Evolutionary conservation across 2,329 filamentous ascomycete species (phyloP).

Genomic region (Aspergillus vadensis): DNA sequence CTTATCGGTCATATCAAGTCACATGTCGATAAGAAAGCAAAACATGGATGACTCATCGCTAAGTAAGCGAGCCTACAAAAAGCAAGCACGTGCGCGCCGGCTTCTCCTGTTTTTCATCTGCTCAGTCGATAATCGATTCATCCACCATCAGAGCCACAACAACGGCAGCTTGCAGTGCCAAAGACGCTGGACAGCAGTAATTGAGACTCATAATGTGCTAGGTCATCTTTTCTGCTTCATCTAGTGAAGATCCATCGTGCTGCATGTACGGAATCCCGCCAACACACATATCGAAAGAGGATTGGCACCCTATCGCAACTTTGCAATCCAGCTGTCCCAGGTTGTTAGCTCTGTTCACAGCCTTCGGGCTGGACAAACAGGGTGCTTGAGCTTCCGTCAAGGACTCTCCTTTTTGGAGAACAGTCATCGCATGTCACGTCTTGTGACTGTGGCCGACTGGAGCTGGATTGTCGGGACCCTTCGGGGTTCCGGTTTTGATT

Average conservation of each 20-base stretch:
- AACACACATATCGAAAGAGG: neutral
- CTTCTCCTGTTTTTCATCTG: neutral
- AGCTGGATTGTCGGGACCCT: constrained; percentile 38
- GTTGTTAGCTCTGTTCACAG: constrained; percentile 15
- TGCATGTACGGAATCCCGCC: neutral
- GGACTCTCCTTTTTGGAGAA: constrained; percentile 39
- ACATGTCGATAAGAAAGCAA: constrained; percentile 8
- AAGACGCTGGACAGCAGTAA: neutral
- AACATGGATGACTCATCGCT: constrained; percentile 6
- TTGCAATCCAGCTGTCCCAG: constrained; percentile 39
- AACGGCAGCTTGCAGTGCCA: neutral
- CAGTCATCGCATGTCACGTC: constrained; percentile 42
- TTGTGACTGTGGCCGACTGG: constrained; percentile 46
- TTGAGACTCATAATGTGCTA: neutral
- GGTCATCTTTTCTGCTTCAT: neutral
- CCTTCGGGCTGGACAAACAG: constrained; percentile 6
- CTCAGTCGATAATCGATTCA: neutral
- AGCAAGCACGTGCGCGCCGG: neutral
- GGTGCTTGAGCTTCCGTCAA: constrained; percentile 19
- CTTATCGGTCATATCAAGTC: neutral
- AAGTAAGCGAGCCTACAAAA: neutral
- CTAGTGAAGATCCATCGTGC: no score
- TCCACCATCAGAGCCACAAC: neutral
- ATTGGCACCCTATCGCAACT: constrained; percentile 28
- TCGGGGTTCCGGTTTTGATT: constrained; percentile 14